Evolutionary conservation across 208 protist species (phyloP).

Genomic region (Phytomonas francai): DNA sequence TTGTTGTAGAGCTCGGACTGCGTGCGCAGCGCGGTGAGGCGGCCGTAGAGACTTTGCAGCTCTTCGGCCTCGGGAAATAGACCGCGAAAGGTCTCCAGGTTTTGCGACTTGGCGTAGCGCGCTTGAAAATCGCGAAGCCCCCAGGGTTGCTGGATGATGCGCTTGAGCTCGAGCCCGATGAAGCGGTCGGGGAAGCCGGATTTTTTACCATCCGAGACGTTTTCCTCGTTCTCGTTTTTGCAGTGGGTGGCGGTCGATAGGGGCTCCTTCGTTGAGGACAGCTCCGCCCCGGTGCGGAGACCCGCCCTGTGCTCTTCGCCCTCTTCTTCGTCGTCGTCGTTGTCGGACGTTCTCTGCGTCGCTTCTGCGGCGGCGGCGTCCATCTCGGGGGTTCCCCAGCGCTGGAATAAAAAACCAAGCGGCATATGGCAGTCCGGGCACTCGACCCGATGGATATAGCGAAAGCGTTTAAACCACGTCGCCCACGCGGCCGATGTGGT

Average conservation of each 20-base stretch:
- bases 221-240: constrained; percentile 13
- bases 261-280: constrained; percentile 14
- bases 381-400: constrained; percentile 5
- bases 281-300: neutral
- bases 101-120: constrained; percentile 46
- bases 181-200: constrained; percentile 31
- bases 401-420: constrained; percentile 61
- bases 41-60: constrained; percentile 63
- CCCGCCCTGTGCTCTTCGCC: neutral
- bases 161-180: constrained; percentile 72
- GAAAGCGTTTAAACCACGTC: constrained; percentile 63
- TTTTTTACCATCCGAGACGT: constrained; percentile 12
- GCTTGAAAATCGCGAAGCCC: constrained; percentile 49
- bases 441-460: constrained; percentile 36
- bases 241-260: constrained; percentile 9
- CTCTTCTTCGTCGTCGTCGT: neutral
- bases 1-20: constrained; percentile 78
- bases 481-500: constrained; percentile 43
- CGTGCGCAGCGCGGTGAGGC: constrained; percentile 58
- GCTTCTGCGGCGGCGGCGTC: neutral
- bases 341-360: constrained; percentile 2
- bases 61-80: constrained; percentile 78
- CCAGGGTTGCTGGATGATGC: constrained; percentile 58
- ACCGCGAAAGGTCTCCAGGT: constrained; percentile 51
- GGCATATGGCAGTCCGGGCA: constrained; percentile 76